These are phyloP conservation scores for Dothistroma septosporum DNA, from an alignment of 2,329 filamentous ascomycete species.

Conservation along the genomic window DNA sequence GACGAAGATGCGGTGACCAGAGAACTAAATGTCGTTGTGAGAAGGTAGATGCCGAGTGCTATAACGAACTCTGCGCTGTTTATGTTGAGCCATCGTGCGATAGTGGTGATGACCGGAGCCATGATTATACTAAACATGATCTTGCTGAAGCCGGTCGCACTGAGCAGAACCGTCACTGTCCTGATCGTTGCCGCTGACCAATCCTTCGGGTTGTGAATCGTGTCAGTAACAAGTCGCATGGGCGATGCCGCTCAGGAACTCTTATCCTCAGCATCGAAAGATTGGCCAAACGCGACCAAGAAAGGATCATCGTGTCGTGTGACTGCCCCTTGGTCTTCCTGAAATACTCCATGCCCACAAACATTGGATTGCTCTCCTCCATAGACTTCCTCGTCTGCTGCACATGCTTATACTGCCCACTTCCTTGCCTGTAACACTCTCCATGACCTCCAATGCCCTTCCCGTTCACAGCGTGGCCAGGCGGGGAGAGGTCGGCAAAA, in stretches of 20 bases:
- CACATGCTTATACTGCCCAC: neutral
- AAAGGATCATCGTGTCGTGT: conserved; percentile 17
- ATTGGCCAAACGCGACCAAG: conserved; percentile 14
- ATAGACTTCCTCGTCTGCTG: neutral
- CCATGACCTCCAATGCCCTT: neutral
- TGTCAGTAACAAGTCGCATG: neutral
- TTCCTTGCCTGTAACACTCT: neutral
- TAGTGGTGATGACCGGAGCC: conserved; percentile 43
- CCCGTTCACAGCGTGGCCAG: neutral
- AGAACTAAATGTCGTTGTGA: conserved; percentile 22
- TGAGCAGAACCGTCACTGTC: conserved; percentile 48
- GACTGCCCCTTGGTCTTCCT: neutral
- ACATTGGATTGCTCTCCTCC: neutral
- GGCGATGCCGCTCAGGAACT: neutral
- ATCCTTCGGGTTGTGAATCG: conserved; percentile 4
- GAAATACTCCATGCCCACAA: neutral
- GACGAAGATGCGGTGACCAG: conserved; percentile 17
- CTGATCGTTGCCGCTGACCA: conserved; percentile 39
- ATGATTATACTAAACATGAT: conserved; percentile 52
- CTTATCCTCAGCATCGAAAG: conserved; percentile 36
- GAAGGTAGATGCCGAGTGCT: conserved; percentile 22
- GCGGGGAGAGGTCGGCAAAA: neutral
- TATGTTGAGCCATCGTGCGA: conserved; percentile 41
- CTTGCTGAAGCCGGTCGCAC: conserved; percentile 49
- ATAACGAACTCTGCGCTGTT: conserved; percentile 14